phyloP scores from a whole-genome alignment of 2,329 filamentous ascomycete genomes.

The Colletotrichum theobromicola region DNA sequence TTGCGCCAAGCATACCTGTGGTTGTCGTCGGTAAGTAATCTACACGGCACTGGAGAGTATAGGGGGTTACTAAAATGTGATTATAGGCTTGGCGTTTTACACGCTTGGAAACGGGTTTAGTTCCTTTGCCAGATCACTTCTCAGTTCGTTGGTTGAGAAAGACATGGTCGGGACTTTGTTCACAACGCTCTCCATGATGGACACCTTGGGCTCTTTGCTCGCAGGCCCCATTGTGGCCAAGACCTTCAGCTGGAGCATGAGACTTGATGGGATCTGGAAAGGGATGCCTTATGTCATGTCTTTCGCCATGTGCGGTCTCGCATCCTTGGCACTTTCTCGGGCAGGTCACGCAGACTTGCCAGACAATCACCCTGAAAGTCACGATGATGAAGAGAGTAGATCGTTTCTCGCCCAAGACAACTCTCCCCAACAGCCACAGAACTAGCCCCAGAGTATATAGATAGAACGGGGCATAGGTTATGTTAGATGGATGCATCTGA shows the following conservation, averaged over 20 bases:
- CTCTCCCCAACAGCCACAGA: neutral
- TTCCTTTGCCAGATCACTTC: neutral
- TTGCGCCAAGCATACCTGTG: neutral
- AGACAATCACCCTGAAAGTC: neutral
- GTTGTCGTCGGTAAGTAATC: neutral
- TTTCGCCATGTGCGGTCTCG: neutral
- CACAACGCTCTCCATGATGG: neutral
- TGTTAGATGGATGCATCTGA: no score
- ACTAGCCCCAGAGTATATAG: no score
- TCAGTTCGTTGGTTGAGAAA: neutral
- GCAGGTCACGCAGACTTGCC: neutral
- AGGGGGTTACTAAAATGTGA: neutral
- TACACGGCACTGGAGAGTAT: neutral
- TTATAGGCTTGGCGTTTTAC: neutral
- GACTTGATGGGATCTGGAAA: neutral
- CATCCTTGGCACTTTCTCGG: neutral
- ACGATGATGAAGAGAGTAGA: neutral
- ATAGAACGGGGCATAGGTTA: no score
- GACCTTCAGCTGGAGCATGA: neutral
- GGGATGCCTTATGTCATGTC: neutral
- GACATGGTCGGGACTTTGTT: neutral
- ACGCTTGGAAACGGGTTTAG: neutral
- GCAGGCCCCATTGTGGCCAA: neutral
- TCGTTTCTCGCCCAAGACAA: neutral
- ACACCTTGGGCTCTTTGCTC: neutral